Percentiles rank a stretch among this genome's conserved stretches.
Conservation (phyloP, 2,329 filamentous ascomycete genomes). For the Rhynchosporium graminicola region DNA sequence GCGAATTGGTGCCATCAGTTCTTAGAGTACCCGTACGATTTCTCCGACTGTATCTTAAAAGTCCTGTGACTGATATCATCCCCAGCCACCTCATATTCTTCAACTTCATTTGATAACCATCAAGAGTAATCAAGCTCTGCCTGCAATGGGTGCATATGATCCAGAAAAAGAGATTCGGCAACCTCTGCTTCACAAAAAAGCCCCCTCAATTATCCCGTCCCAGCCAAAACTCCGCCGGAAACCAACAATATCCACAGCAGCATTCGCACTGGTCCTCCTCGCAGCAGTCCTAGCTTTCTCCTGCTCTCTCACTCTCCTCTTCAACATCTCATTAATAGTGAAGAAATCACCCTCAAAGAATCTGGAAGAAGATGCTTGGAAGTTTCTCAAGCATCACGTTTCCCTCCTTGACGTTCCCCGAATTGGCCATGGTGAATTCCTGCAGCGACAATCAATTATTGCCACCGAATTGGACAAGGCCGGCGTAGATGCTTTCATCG, state of each 20-base stretch:
- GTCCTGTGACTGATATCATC: background rate
- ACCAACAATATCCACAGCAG: background rate
- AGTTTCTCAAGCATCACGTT: constrained; percentile 25
- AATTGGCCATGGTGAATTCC: constrained; percentile 31
- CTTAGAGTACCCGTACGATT: background rate
- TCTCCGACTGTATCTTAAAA: background rate
- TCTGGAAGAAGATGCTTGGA: constrained; percentile 28
- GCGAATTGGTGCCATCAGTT: background rate
- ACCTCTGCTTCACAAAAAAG: background rate
- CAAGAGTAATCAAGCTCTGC: background rate
- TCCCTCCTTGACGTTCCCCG: constrained; percentile 29
- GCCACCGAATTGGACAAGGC: constrained; percentile 28
- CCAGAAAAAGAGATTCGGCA: constrained; percentile 8
- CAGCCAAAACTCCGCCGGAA: background rate
- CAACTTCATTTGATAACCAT: background rate
- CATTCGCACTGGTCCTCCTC: background rate
- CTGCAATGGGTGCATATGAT: constrained; percentile 1
- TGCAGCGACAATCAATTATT: constrained; percentile 28
- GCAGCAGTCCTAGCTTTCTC: background rate
- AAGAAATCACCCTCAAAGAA: background rate
- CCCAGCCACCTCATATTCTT: constrained; percentile 1
- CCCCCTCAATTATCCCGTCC: background rate
- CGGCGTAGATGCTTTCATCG: constrained; percentile 56
- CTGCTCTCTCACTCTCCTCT: background rate
- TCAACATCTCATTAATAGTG: background rate